Evolutionary conservation across 768 basidiomycete genomes (phyloP).

Genomic region (Sarcomyxa edulis): DNA sequence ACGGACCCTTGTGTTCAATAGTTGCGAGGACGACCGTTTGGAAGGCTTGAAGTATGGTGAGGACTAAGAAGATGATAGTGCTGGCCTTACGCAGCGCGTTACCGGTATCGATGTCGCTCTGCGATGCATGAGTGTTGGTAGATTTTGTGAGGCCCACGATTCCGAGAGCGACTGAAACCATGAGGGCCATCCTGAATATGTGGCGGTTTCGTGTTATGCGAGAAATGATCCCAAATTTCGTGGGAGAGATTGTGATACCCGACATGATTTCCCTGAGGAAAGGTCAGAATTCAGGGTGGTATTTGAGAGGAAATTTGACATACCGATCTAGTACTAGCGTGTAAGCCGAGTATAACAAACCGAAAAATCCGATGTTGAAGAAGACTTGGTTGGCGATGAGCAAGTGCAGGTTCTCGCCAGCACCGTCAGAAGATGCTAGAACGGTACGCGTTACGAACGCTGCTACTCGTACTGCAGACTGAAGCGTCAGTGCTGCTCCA

Average conservation of each 20-base stretch:
- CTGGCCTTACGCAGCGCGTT: constrained; percentile 25
- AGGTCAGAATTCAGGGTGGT: too few species aligned
- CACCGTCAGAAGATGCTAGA: constrained; percentile 23
- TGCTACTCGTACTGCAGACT: constrained; percentile 29
- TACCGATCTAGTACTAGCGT: constrained; percentile 37
- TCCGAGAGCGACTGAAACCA: constrained; percentile 26
- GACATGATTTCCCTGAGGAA: too few species aligned
- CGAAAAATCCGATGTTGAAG: constrained; percentile 37
- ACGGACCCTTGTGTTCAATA: constrained; percentile 17
- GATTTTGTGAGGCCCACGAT: constrained; percentile 21
- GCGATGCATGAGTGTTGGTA: constrained; percentile 10
- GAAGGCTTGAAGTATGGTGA: constrained; percentile 27
- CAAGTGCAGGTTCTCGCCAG: constrained; percentile 23
- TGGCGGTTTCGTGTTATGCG: constrained; percentile 22
- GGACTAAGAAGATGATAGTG: constrained; percentile 29
- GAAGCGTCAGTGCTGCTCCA: neutral
- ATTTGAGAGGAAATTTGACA: too few species aligned
- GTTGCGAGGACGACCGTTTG: constrained; percentile 19
- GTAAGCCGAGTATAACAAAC: constrained; percentile 36
- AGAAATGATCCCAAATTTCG: constrained; percentile 16
- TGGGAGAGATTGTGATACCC: neutral
- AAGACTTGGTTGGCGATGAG: constrained; percentile 34
- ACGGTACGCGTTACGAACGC: constrained; percentile 36
- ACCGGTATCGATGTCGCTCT: constrained; percentile 12
- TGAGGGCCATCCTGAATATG: constrained; percentile 23